Evolutionary conservation across 2,329 filamentous ascomycete genomes (phyloP), one percentile per base, ranked within the genome.

Genomic region (Stachybotrys chartarum): DNA sequence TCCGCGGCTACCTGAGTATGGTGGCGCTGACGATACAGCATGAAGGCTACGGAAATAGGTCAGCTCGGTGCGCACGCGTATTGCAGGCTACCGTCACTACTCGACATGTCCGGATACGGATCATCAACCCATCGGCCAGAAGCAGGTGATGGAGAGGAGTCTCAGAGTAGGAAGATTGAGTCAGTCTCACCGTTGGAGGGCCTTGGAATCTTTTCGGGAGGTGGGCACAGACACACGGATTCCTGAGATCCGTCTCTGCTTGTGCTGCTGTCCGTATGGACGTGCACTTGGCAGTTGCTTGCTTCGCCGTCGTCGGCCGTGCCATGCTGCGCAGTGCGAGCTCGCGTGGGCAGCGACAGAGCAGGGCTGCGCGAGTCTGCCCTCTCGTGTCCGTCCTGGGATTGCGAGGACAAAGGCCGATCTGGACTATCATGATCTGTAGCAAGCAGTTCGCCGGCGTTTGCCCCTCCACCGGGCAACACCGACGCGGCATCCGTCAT

Each of bases 1-100:
- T 90, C 82, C 54, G 85, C 80, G 44, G 92, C 88, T 52, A 97
- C 90, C 51, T 84, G 79, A 17, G 88, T 85, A 72, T 97, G 93
- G 65, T 94, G 87, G 70, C 95, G 88, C 70, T 97, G 92, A 45
- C 94, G 91, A 76, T 96, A 99, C 64, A 99, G 80, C 62, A 99
- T 99, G 75, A 99, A 99, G 52, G 93, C 94, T 99, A 68, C 14
- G 35, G 14, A 10, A 42, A 42, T 14, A 42, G 8, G 35, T 42
- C 35, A 42, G 35, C 24, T 42, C 35, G 14, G 2, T 10, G 14
- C 5, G 35, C 35, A 42, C 14, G 14, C 35, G 10, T 10, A 10
- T 42, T 14, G 14, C 35, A 14, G 35, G 35, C 35, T 42, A 14
- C 5, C 24, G 35, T 10, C 5, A 5, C 14, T 42, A 14, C 2